A percentile compares a stretch with the other conserved stretches of the same genome.
Conservation (phyloP, 176 grass and related monocot genomes). For the Musa beccarii region DNA sequence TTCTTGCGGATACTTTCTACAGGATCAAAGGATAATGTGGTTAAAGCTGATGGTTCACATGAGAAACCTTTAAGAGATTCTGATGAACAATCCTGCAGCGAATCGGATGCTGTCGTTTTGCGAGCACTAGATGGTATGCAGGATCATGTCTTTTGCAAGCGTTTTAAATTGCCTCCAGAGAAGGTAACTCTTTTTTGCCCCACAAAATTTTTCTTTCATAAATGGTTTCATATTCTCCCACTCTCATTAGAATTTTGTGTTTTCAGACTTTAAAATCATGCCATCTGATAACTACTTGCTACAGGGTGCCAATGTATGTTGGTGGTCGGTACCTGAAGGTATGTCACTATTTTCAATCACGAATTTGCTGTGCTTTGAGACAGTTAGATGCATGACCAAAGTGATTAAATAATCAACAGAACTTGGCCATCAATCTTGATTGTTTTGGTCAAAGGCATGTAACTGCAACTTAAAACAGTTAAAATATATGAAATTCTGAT, state of each 20-base stretch:
- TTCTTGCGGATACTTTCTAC: slow-evolving; percentile 16
- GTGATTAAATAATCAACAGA: not conserved
- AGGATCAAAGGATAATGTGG: slow-evolving; percentile 34
- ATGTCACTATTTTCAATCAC: slow-evolving; percentile 10
- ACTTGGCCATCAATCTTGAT: no score
- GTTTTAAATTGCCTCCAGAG: slow-evolving; percentile 53
- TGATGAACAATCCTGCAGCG: slow-evolving; percentile 37
- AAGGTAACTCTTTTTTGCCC: slow-evolving; percentile 35
- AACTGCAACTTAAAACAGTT: not conserved
- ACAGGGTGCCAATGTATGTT: slow-evolving; percentile 66
- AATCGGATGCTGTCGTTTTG: slow-evolving; percentile 42
- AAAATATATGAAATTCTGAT: not conserved
- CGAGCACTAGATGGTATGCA: slow-evolving; percentile 56
- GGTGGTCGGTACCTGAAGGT: slow-evolving; percentile 95
- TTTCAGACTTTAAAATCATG: slow-evolving; percentile 57
- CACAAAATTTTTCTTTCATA: not conserved
- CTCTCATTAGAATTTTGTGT: slow-evolving; percentile 14
- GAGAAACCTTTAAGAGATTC: slow-evolving; percentile 30
- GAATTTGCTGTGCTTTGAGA: not conserved
- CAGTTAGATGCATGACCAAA: not conserved
- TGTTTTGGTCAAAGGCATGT: not conserved
- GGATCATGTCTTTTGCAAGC: slow-evolving; percentile 54
- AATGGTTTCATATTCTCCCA: slow-evolving; percentile 17
- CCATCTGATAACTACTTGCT: slow-evolving; percentile 48
- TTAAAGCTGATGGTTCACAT: slow-evolving; percentile 17